phyloP scores from a whole-genome alignment of 2,329 filamentous ascomycete species.

The Pseudohalonectria lignicola region DNA sequence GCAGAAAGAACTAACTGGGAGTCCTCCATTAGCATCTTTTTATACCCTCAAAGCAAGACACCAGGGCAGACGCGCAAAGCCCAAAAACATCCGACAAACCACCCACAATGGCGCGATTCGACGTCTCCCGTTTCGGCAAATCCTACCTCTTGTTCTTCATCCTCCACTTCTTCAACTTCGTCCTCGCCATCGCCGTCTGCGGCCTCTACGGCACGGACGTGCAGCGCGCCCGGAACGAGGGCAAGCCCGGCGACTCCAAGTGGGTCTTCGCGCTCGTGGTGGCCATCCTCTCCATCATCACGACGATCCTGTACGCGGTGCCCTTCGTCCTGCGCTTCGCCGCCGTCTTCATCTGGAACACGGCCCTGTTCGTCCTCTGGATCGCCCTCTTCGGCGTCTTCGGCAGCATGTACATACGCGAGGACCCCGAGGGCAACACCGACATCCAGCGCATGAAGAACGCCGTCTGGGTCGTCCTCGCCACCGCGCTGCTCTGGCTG shows the following conservation, averaged over 20 bases:
- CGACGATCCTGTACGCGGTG: slow-evolving; percentile 53
- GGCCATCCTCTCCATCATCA: slow-evolving; percentile 53
- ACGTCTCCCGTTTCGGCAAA: too few relatives aligned
- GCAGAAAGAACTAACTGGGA: too few relatives aligned
- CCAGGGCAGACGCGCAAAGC: too few relatives aligned
- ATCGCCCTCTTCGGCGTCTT: slow-evolving; percentile 76
- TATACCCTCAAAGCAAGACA: too few relatives aligned
- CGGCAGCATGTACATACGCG: slow-evolving; percentile 65
- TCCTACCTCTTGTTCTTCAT: slow-evolving; percentile 45
- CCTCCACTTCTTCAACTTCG: slow-evolving; percentile 67
- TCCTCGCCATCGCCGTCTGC: slow-evolving; percentile 64
- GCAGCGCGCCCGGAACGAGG: slow-evolving; percentile 34
- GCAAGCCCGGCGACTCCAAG: slow-evolving; percentile 48
- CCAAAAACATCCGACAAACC: too few relatives aligned
- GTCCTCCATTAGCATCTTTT: too few relatives aligned
- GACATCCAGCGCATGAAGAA: slow-evolving; percentile 70
- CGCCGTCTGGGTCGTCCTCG: slow-evolving; percentile 74
- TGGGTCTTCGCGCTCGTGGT: slow-evolving; percentile 72
- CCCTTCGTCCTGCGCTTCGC: slow-evolving; percentile 46
- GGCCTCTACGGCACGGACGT: slow-evolving; percentile 70
- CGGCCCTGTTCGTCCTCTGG: slow-evolving; percentile 67
- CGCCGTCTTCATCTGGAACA: slow-evolving; percentile 56
- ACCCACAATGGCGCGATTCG: too few relatives aligned
- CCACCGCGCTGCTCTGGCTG: slow-evolving; percentile 68
- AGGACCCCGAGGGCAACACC: slow-evolving; percentile 50